These are phyloP conservation scores for Fomitopsis pulvina DNA, from an alignment of 768 basidiomycete genomes.

Conservation along the genomic window DNA sequence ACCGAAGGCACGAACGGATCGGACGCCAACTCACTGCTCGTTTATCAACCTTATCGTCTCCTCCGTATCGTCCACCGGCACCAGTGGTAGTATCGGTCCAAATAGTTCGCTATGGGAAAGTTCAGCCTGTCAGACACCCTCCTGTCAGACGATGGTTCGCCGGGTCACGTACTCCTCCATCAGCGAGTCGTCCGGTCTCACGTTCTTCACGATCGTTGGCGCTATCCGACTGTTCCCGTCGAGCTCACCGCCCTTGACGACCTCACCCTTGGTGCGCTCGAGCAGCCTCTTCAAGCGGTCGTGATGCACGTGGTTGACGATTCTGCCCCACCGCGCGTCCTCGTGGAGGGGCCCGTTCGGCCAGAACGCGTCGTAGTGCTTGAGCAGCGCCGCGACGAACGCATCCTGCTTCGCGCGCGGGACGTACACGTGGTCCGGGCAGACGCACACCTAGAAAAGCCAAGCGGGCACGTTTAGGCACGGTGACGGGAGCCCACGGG, in stretches of 20 bases:
- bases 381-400: constrained; percentile 38
- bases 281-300: constrained; percentile 47
- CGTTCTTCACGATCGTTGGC: constrained; percentile 53
- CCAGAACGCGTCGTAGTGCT: constrained; percentile 42
- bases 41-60: constrained; percentile 53
- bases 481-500: background rate
- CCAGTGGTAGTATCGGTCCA: constrained; percentile 61
- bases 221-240: constrained; percentile 42
- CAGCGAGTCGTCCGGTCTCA: constrained; percentile 47
- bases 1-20: too few species aligned
- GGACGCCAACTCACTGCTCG: constrained; percentile 32
- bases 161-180: constrained; percentile 46
- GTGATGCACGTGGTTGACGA: constrained; percentile 50
- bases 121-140: background rate
- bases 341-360: constrained; percentile 42
- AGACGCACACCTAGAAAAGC: constrained; percentile 29
- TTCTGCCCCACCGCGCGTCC: constrained; percentile 34
- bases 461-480: background rate
- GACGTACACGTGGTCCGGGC: constrained; percentile 41
- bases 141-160: background rate
- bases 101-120: constrained; percentile 53
- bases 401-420: constrained; percentile 36
- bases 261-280: constrained; percentile 45
- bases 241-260: constrained; percentile 46
- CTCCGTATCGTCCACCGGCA: constrained; percentile 48